Evolutionary conservation across 257 asterid species (phyloP), one percentile per base, ranked within the genome.

Genomic region (Dorcoceras hygrometricum): DNA sequence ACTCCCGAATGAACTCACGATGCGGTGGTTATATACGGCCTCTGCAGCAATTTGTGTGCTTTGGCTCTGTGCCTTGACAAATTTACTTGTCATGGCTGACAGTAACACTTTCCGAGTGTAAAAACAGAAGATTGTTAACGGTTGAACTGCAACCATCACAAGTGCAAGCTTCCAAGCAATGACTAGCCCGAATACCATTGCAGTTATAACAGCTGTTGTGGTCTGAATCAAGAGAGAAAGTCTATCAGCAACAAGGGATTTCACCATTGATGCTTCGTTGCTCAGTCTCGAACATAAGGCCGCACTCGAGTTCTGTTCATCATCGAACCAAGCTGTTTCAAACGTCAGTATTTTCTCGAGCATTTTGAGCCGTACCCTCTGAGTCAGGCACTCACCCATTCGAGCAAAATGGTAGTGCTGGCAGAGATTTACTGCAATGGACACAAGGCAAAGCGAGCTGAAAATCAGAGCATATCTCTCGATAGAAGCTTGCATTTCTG

Each of bases 121-220:
- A 65, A 88, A 86, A 29, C 97, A 90, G 50, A 90, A 71, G 32
- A 88, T 87, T 7, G 89, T 78, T 26, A 90, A 89, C 2, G 97
- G 97, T 69, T 90, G 97, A 6, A 90, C 89, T 0, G 95, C 92
- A 4, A 90, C 84, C 97, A 90, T 90, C 18, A 90, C 90, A 0
- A 90, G 81, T 0, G 97, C 97, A 14, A 90, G 90, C 73, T 88
- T 90, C 97, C 97, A 90, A 0, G 97, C 96, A 19, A 90, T 57
- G 50, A 88, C 11, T 6, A 90, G 80, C 26, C 97, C 96, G 66
- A 88, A 82, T 31, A 81, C 67, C 84, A 79, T 81, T 0, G 97
- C 89, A 0, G 88, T 83, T 0, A 68, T 79, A 5, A 90, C 95
- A 4, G 96, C 90, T 4, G 97, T 84, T 4, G 76, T 50, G 14